Evolutionary conservation across 805 yeast species (phyloP), one percentile per base, ranked within the genome.

Genomic region (Ogataea zsoltii): DNA sequence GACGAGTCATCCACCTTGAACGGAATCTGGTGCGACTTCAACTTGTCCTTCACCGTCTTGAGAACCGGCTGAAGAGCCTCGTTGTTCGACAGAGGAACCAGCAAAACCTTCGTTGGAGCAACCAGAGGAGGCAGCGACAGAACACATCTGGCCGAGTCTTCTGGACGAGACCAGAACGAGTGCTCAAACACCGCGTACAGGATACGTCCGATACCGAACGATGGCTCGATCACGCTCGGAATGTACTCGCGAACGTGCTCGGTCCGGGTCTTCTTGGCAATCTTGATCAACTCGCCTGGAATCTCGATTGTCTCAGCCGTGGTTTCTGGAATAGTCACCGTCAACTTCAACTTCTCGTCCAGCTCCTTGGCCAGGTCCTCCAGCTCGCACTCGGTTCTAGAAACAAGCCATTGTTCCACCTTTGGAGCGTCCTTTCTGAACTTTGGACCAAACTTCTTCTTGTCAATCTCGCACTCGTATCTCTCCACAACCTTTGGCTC

Each of bases 181-280:
- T 94, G 99, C 75, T 94, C 99, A 62, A 91, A 87, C 56, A 92
- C 70, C 32, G 96, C 80, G 74, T 94, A 94, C 55, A 94, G 75
- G 67, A 95, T 89, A 75, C 99, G 91, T 49, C 99, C 99, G 65
- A 94, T 85, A 80, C 99, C 99, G 63, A 94, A 94, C 6, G 99
- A 94, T 51, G 99, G 99, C 74, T 94, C 99, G 61, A 94, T 94
- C 50, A 94, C 99, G 66, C 88, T 90, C 51, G 99, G 99, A 55
- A 88, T 88, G 72, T 72, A 94, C 73, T 95, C 99, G 65, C 98
- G 88, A 47, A 94, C 77, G 67, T 91, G 96, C 71, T 89, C 96
- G 41, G 85, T 83, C 63, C 82, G 84, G 44, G 85, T 82, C 65
- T 80, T 84, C 74, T 86, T 82, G 58, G 79, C 88, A 63, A 94